phyloP scores from a whole-genome alignment of 2,329 filamentous ascomycete species.

The Arthrinium puccinioides region DNA sequence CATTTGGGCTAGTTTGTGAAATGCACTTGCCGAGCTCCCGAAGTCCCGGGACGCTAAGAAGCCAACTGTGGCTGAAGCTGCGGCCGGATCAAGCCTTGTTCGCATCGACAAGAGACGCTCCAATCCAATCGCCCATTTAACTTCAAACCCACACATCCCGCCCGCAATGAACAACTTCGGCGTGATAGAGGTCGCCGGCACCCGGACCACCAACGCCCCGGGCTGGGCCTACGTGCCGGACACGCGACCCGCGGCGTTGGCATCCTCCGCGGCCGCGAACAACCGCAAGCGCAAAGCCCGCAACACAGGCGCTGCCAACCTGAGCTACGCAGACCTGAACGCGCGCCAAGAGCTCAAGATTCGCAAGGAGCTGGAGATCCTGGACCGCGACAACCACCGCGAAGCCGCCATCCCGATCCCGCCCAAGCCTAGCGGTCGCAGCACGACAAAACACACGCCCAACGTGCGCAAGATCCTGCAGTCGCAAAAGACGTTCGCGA shows the following conservation, averaged over 20 bases:
- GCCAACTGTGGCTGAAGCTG: too few species aligned
- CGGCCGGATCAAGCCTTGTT: too few species aligned
- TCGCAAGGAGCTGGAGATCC: conserved; percentile 70
- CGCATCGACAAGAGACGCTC: not conserved
- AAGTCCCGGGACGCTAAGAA: too few species aligned
- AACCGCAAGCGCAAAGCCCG: conserved; percentile 65
- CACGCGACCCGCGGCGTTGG: conserved; percentile 47
- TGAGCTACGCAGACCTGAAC: conserved; percentile 57
- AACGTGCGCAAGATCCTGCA: conserved; percentile 71
- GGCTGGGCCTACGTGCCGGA: conserved; percentile 93
- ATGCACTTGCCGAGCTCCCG: too few species aligned
- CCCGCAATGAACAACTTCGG: conserved; percentile 59
- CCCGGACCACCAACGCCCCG: conserved; percentile 62
- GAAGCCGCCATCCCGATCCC: conserved; percentile 68
- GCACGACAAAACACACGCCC: conserved; percentile 49
- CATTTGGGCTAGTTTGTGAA: too few species aligned
- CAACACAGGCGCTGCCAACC: conserved; percentile 30
- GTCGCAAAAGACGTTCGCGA: conserved; percentile 76
- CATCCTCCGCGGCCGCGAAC: conserved; percentile 13
- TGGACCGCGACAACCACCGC: conserved; percentile 72
- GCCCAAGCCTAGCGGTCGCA: conserved; percentile 38
- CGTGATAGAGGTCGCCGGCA: conserved; percentile 74
- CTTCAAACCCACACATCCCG: not conserved
- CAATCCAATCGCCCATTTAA: too few species aligned
- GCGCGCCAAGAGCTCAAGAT: conserved; percentile 80